Evolutionary conservation across 1,139 yeast genomes (phyloP).

Genomic region (Yarrowia galli): DNA sequence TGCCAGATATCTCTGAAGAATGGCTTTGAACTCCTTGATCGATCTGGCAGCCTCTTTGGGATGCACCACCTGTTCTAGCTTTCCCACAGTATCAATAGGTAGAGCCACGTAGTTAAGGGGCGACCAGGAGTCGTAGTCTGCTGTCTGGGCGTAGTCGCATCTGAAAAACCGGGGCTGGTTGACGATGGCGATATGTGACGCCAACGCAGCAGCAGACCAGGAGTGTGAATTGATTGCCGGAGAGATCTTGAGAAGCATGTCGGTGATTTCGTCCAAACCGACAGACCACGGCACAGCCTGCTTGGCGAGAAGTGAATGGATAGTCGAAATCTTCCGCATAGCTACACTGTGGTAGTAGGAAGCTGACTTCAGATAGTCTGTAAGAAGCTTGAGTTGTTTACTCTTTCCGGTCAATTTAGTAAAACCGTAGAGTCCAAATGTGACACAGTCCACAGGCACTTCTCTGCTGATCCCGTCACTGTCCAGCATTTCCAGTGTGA

Average conservation of each 20-base stretch:
- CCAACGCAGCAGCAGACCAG: conserved; percentile 29
- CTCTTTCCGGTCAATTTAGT: not conserved
- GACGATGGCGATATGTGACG: conserved; percentile 5
- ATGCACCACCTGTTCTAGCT: conserved; percentile 8
- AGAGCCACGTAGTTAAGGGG: conserved; percentile 32
- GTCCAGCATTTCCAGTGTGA: conserved; percentile 22
- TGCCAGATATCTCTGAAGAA: not conserved
- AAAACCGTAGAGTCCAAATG: conserved; percentile 22
- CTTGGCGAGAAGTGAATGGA: conserved; percentile 9
- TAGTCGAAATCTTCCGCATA: not conserved
- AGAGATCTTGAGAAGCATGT: conserved; percentile 1
- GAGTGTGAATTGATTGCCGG: not conserved
- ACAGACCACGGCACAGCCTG: conserved; percentile 29
- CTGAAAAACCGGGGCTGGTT: conserved; percentile 16
- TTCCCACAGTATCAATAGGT: conserved; percentile 16
- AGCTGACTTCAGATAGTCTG: conserved; percentile 1
- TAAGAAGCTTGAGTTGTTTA: not conserved
- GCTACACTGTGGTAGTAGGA: not conserved
- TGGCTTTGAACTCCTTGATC: conserved; percentile 6
- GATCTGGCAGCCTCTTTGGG: conserved; percentile 4
- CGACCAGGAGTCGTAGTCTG: conserved; percentile 37
- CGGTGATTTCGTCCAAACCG: not conserved
- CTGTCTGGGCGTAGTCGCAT: conserved; percentile 34
- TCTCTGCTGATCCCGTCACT: conserved; percentile 29
- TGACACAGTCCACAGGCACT: conserved; percentile 32